Conservation (phyloP, 2,329 filamentous ascomycete genomes). For the Trichoderma hamatum region DNA sequence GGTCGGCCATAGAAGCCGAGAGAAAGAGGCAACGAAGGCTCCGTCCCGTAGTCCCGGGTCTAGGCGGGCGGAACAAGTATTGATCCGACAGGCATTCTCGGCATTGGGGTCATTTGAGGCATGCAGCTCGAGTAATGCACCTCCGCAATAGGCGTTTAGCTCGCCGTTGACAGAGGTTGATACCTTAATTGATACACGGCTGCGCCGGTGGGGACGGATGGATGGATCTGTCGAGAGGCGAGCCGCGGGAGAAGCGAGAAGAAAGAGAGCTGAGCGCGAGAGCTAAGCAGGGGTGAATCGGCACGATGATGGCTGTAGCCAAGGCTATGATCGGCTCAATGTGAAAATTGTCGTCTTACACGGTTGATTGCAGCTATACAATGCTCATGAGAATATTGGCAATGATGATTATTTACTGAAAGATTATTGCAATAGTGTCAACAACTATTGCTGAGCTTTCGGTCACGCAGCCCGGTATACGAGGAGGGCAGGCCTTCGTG, state of each 20-base stretch:
- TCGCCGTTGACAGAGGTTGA: not conserved
- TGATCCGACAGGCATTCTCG: constrained; percentile 6
- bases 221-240: not conserved
- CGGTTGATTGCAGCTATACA: not conserved
- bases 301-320: not conserved
- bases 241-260: constrained; percentile 2
- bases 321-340: constrained; percentile 23
- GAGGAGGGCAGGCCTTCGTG: not conserved
- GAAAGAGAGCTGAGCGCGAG: not conserved
- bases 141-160: not conserved
- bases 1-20: constrained; percentile 48
- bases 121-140: too few species aligned
- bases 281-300: not conserved
- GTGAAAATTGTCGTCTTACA: not conserved
- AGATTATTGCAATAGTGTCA: not conserved
- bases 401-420: too few species aligned
- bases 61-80: not conserved
- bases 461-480: not conserved
- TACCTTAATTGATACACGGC: not conserved
- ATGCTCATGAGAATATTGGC: not conserved
- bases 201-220: not conserved
- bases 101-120: not conserved
- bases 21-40: constrained; percentile 44
- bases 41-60: constrained; percentile 29
- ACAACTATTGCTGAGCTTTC: not conserved